Conservation (phyloP, 768 basidiomycete genomes). For the Pleurotus salmoneostramineus region DNA sequence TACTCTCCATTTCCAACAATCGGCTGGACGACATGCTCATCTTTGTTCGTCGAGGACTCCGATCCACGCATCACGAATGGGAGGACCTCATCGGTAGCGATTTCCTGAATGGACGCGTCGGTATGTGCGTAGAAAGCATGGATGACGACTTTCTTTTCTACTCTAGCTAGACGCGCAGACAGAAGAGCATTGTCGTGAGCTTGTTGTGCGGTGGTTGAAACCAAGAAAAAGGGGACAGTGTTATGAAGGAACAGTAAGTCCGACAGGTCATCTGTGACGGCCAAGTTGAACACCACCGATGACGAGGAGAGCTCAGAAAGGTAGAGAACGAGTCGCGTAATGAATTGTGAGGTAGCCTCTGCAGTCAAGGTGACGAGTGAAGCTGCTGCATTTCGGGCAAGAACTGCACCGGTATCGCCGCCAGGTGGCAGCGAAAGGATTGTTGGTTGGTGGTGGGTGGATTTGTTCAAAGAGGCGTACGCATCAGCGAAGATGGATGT, state of each 20-base stretch:
- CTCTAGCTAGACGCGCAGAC: slow-evolving; percentile 73
- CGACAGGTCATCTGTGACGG: slow-evolving; percentile 61
- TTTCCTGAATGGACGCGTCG: slow-evolving; percentile 39
- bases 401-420: slow-evolving; percentile 59
- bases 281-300: slow-evolving; percentile 72
- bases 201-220: slow-evolving; percentile 73
- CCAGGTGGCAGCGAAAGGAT: slow-evolving; percentile 53
- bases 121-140: slow-evolving; percentile 69
- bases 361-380: slow-evolving; percentile 61
- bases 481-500: slow-evolving; percentile 38
- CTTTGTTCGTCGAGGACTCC: slow-evolving; percentile 16
- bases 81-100: slow-evolving; percentile 55
- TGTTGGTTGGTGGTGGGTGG: slow-evolving; percentile 33
- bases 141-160: slow-evolving; percentile 72
- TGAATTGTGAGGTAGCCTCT: slow-evolving; percentile 40
- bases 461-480: slow-evolving; percentile 29
- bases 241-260: slow-evolving; percentile 74
- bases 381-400: slow-evolving; percentile 43
- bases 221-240: slow-evolving; percentile 76
- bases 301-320: slow-evolving; percentile 62
- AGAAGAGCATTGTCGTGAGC: slow-evolving; percentile 90
- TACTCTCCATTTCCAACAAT: background rate
- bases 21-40: too few species aligned
- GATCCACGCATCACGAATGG: slow-evolving; percentile 55
- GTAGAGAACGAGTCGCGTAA: slow-evolving; percentile 61